Base-by-base conservation (phyloP, 2,329 filamentous ascomycete species). In the Fusarium verticillioides region DNA sequence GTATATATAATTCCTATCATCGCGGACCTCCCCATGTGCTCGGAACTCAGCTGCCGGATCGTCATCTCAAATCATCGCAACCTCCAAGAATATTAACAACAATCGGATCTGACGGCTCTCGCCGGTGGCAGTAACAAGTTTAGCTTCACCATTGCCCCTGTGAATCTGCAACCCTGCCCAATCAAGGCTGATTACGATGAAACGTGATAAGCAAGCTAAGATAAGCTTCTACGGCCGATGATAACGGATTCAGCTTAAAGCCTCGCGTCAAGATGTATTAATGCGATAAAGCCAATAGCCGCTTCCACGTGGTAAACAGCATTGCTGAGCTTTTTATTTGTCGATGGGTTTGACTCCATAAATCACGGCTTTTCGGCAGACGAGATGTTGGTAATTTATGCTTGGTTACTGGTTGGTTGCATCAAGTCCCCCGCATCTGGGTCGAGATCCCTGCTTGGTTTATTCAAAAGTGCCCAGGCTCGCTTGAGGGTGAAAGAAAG, bases 91-190 rank as follows among this genome's bases (percentile, higher is more conserved):
- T 16, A n/a, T 30, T 2, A 28, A 39, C 34, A 54, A 54, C 23
- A 54, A 54, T 50, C 50, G 50, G 50, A 54, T 54, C 50, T 54
- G 50, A 54, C 50, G 50, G 50, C 50, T 54, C 50, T 40, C 34
- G 23, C 34, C 50, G 50, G 50, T 54, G 15, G 50, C 50, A 40
- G 19, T 12, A 40, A 40, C 19, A 39, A 54, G 34, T 54, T 30
- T 54, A 54, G 50, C 36, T 28, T 39, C 4, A 30, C 4, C 3
- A 2, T 21, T 16, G 39, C 13, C 34, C 34, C 34, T 54, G 34
- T n/a, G 11, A 11, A n/a, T 18, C 19, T n/a, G 7, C 23, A 4
- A 39, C 37, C 19, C 10, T 39, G 11, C 8, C 50, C 50, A 54
- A 54, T 54, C 50, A 40, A 40, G 47, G n/a, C 6, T 26, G 30